These are phyloP conservation scores for Chrysoporthe austroafricana DNA, from an alignment of 2,329 filamentous ascomycete species.

Conservation along the genomic window DNA sequence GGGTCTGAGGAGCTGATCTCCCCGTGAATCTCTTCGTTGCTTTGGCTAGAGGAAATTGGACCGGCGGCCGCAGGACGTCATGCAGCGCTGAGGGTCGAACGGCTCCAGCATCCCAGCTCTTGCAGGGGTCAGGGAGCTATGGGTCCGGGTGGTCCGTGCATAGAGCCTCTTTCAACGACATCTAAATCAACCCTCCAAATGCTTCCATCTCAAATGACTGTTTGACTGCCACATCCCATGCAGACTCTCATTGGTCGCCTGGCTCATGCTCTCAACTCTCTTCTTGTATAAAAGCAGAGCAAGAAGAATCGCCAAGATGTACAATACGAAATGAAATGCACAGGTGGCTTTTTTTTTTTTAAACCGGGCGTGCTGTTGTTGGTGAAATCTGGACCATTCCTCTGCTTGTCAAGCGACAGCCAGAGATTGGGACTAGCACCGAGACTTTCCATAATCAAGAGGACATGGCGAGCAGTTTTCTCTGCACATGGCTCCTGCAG, in stretches of 20 bases:
- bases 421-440: neutral
- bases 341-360: neutral
- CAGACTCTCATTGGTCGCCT: too few species aligned
- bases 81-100: neutral
- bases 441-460: neutral
- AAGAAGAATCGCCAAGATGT: neutral
- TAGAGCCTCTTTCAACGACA: conserved; percentile 7
- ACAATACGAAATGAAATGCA: neutral
- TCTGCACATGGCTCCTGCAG: neutral
- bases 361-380: too few species aligned
- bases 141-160: conserved; percentile 2
- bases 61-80: conserved; percentile 7
- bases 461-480: neutral
- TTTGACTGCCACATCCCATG: neutral
- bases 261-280: neutral
- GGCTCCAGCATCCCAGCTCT: neutral
- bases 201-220: neutral
- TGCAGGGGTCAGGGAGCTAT: neutral
- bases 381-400: neutral
- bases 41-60: neutral
- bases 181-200: neutral
- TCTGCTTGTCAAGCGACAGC: neutral
- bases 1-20: neutral
- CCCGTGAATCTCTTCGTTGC: neutral
- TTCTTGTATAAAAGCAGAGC: neutral